These are phyloP conservation scores for Aschersonia sp. DNA, from an alignment of 2,329 filamentous ascomycete species.

Conservation along the genomic window DNA sequence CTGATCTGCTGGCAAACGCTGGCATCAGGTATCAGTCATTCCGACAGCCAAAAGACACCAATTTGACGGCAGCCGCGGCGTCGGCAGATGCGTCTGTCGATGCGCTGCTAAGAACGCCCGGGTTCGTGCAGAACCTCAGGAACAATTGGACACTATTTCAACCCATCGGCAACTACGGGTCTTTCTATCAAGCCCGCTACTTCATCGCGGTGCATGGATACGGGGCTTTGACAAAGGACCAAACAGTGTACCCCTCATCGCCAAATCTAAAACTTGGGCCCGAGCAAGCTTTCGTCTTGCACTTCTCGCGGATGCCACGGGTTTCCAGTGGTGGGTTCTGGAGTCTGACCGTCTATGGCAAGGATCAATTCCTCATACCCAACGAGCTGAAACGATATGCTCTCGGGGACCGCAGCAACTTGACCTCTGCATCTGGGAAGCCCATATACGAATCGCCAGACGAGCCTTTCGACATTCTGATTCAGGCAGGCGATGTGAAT, in stretches of 20 bases:
- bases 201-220: not conserved
- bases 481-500: conserved; percentile 11
- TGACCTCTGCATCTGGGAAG: conserved; percentile 12
- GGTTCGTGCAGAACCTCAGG: not conserved
- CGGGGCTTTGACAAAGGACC: not conserved
- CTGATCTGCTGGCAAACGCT: conserved; percentile 1
- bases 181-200: not conserved
- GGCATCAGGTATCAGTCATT: conserved; percentile 2
- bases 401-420: conserved; percentile 11
- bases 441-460: conserved; percentile 1
- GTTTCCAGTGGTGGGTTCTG: conserved; percentile 9
- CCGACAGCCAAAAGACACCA: conserved; percentile 2
- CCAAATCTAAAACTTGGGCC: not conserved
- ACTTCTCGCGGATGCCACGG: conserved; percentile 5
- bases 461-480: conserved; percentile 11
- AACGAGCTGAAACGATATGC: conserved; percentile 11
- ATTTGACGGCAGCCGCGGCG: conserved; percentile 3
- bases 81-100: conserved; percentile 2
- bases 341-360: conserved; percentile 13
- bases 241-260: not conserved
- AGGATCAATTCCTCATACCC: conserved; percentile 8
- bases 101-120: not conserved
- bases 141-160: not conserved
- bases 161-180: not conserved
- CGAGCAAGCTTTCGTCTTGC: conserved; percentile 3